Percentiles rank a stretch among this genome's conserved stretches.
Conservation (phyloP, 2,329 filamentous ascomycete genomes). For the Nothophaeocryptopus gaeumannii region DNA sequence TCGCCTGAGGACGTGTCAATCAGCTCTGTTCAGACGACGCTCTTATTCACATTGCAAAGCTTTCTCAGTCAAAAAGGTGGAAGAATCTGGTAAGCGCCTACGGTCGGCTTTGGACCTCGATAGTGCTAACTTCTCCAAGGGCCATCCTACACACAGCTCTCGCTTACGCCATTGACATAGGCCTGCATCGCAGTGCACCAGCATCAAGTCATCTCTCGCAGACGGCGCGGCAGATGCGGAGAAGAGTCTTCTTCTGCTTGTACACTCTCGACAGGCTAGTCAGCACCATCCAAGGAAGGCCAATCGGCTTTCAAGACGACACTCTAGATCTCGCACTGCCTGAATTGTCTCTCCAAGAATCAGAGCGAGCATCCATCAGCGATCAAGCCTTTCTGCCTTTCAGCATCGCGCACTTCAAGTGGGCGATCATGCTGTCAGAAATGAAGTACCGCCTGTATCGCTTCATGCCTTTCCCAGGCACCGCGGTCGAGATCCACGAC, state of each 20-base stretch:
- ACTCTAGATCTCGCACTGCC: constrained; percentile 9
- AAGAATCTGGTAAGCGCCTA: neutral
- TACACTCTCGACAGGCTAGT: constrained; percentile 8
- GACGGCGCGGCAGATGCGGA: constrained; percentile 1
- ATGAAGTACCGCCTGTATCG: constrained; percentile 9
- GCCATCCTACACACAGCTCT: constrained; percentile 4
- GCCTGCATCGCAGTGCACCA: constrained; percentile 1
- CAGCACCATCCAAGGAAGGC: constrained; percentile 6
- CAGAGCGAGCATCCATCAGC: neutral
- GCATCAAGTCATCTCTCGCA: neutral
- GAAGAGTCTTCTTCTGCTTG: constrained; percentile 2
- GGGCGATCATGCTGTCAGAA: constrained; percentile 6
- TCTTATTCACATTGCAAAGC: constrained; percentile 4
- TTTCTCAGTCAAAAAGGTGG: constrained; percentile 2
- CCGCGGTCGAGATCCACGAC: neutral
- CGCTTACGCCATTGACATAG: constrained; percentile 6
- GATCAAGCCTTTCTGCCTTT: constrained; percentile 8
- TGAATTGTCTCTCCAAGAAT: neutral
- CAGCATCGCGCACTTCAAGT: constrained; percentile 5
- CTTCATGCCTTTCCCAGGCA: neutral
- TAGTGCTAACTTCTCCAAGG: neutral
- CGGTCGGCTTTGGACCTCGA: too few species aligned
- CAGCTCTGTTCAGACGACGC: neutral
- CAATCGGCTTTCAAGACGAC: constrained; percentile 11
- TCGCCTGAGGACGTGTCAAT: constrained; percentile 1